phyloP scores from a whole-genome alignment of 2,329 filamentous ascomycete genomes.

The Aspergillus calidoustus region DNA sequence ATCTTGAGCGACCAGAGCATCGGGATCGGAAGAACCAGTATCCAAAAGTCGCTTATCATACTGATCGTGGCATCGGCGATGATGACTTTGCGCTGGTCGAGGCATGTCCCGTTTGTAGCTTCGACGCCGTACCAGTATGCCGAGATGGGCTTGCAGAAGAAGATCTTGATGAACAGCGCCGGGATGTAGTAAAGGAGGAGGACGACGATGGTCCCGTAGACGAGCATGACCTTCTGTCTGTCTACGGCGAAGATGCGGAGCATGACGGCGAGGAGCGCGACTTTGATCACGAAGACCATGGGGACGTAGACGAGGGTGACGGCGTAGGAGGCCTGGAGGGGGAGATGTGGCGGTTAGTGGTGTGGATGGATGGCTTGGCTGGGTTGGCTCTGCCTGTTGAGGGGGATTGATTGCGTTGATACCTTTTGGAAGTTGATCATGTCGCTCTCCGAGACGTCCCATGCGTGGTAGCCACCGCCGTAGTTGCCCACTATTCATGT shows the following conservation, averaged over 20 bases:
- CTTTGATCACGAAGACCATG: slow-evolving; percentile 33
- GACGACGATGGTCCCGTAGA: slow-evolving; percentile 27
- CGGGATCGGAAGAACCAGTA: slow-evolving; percentile 33
- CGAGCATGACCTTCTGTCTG: slow-evolving; percentile 25
- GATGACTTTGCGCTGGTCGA: slow-evolving; percentile 34
- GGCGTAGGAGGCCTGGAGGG: slow-evolving; percentile 29
- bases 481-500: slow-evolving; percentile 20
- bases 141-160: slow-evolving; percentile 32
- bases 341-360: background rate
- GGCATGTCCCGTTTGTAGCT: slow-evolving; percentile 24
- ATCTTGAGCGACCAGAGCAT: slow-evolving; percentile 33
- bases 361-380: background rate
- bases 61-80: slow-evolving; percentile 33
- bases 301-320: slow-evolving; percentile 37
- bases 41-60: slow-evolving; percentile 31
- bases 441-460: slow-evolving; percentile 27
- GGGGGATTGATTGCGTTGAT: background rate
- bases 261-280: slow-evolving; percentile 33
- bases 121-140: slow-evolving; percentile 28
- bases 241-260: slow-evolving; percentile 32
- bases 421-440: slow-evolving; percentile 29
- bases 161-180: slow-evolving; percentile 31
- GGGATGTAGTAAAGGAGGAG: slow-evolving; percentile 34
- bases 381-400: no score
- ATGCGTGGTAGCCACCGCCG: slow-evolving; percentile 33